Base-by-base conservation (phyloP, 495 filamentous ascomycete genomes). In the Podospora tetraspora region DNA sequence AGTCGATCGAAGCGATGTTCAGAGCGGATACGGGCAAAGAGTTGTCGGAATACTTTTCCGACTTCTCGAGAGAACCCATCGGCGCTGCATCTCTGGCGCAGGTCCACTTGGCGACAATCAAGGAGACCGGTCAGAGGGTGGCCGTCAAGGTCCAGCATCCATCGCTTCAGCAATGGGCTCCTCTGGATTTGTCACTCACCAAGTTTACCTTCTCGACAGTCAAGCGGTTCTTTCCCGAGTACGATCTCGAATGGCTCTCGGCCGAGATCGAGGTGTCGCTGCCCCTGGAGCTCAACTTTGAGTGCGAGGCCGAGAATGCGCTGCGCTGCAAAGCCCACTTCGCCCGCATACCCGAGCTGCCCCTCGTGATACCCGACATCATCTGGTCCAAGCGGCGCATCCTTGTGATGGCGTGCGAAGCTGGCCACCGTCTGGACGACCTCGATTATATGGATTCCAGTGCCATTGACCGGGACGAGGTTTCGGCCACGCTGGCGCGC, bases 71-170 rank as follows among this genome's bases (percentile, higher is more conserved):
- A 43, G 77, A 80, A 32, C 95, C 95, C 19, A 92, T 96, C 70
- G 95, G 96, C 57, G 95, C 95, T 29, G 95, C 95, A 30, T 97
- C 93, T 30, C 82, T 99, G 37, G 95, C 96, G 3, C 95, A 99
- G 77, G 95, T 99, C 19, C 95, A 99, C 73, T 80, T 92, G 22
- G 95, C 94, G n/a, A 92, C 86, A 12, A 80, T 97, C 37, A 92
- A 87, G 75, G 92, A 89, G 73, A 92, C 88, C 21, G 93, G 93
- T 10, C 88, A 91, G 79, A 91, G 89, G 70, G 96, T 98, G n/a
- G 96, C 96, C 1, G 96, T 99, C 68, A 99, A 99, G 79, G 89
- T 98, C 19, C 96, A 99, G 73, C 96, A 99, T 79, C 96, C 96
- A 21, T 83, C 86, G 22, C 80, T 99, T 71, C 90, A 92, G 56